Percentiles rank a stretch among this genome's conserved stretches.
phyloP scores from a whole-genome alignment of 2,329 filamentous ascomycete species.

The Leptographium flavum region DNA sequence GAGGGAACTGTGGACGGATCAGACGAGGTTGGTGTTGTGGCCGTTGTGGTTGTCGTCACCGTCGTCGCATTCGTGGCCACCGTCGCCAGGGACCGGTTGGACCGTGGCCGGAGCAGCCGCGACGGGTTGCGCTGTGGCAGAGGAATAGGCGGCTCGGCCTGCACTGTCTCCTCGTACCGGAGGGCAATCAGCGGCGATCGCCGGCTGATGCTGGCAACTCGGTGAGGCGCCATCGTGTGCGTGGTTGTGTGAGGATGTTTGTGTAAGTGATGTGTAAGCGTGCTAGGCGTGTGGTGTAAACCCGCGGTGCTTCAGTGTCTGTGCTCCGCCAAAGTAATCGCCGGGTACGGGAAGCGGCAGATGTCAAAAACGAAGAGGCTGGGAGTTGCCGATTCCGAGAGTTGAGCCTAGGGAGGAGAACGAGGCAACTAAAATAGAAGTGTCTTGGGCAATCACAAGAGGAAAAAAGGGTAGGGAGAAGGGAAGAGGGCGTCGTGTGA shows the following conservation, averaged over 20 bases:
- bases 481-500: background rate
- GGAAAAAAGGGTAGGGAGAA: background rate
- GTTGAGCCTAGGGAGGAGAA: too few species aligned
- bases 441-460: too few species aligned
- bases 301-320: too few species aligned
- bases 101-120: slow-evolving; percentile 16
- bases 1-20: slow-evolving; percentile 10
- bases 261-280: too few species aligned
- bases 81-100: slow-evolving; percentile 11
- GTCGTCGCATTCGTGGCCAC: slow-evolving; percentile 1
- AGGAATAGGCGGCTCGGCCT: slow-evolving; percentile 42
- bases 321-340: too few species aligned
- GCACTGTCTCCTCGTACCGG: slow-evolving; percentile 46
- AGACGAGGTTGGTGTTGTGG: slow-evolving; percentile 8
- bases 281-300: too few species aligned
- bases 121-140: slow-evolving; percentile 28
- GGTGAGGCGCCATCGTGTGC: slow-evolving; percentile 23
- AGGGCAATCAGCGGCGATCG: slow-evolving; percentile 36
- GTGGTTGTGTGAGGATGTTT: background rate
- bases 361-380: too few species aligned
- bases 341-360: too few species aligned
- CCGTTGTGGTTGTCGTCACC: slow-evolving; percentile 13
- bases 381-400: too few species aligned
- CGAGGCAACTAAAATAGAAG: too few species aligned
- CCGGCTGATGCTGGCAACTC: slow-evolving; percentile 24